Conservation (phyloP, 352 stramenopile genomes). For the Aphanomyces astaci region DNA sequence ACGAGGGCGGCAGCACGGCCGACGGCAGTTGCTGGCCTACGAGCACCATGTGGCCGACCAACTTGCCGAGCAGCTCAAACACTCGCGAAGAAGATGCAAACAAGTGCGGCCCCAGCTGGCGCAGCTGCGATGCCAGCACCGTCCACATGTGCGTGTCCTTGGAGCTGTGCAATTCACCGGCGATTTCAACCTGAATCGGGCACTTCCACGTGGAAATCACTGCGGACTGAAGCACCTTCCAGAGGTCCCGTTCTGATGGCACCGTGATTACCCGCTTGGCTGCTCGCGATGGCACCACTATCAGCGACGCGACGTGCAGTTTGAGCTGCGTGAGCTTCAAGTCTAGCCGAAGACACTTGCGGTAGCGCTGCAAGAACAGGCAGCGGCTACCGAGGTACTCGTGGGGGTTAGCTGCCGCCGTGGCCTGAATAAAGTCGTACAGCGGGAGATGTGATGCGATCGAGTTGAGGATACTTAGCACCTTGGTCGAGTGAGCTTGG, state of each 20-base stretch:
- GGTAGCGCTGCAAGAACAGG: slow-evolving; percentile 18
- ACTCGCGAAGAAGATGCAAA: background rate
- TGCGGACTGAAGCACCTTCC: too few relatives aligned
- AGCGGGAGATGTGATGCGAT: background rate
- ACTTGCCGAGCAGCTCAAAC: background rate
- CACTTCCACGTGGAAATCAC: too few relatives aligned
- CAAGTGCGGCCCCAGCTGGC: background rate
- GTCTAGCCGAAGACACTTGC: slow-evolving; percentile 14
- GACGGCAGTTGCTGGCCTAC: background rate
- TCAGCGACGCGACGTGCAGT: background rate
- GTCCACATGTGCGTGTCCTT: background rate
- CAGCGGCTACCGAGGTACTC: background rate
- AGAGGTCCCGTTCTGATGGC: too few relatives aligned
- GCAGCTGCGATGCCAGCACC: background rate
- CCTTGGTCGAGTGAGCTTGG: background rate
- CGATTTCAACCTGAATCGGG: too few relatives aligned
- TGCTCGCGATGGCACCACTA: too few relatives aligned
- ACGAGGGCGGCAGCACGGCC: background rate
- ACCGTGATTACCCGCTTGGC: too few relatives aligned
- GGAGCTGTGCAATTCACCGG: too few relatives aligned
- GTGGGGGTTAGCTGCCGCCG: background rate
- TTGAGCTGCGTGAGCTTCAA: slow-evolving; percentile 4
- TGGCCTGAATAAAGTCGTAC: background rate
- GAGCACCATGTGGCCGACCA: slow-evolving; percentile 16
- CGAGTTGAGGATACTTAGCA: background rate